Evolutionary conservation across 805 yeast species (phyloP), one percentile per base, ranked within the genome.

Genomic region (Schwanniomyces vanrijiae): DNA sequence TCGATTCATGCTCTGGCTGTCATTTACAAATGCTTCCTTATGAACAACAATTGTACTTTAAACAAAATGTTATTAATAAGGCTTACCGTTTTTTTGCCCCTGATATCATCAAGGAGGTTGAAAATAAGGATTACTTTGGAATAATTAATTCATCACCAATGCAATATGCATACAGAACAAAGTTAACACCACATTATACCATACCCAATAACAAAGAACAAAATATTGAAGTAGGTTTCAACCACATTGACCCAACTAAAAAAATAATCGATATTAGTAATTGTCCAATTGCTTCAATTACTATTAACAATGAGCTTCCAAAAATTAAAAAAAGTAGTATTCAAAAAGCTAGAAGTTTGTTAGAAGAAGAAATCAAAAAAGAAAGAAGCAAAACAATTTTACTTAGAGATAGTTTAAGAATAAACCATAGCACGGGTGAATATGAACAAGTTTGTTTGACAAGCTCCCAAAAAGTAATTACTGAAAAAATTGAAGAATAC

Each of bases 1-100:
- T 75, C 48, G 51, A 62, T 8, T 51, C 47, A 25, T 75, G 79
- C 46, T 54, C 60, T 40, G 79, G 78, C 1, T 75, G 79, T 50
- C 74, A 73, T 43, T 58, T 68, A 18, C 79, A 75, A 46, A 71
- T 70, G 76, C 25, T 73, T 14, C 47, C 58, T 4, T 68, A 73
- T 44, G 67, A 66, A 3, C 60, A 65, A n/a, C 79, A 75, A 49
- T 56, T 73, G 18, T 42, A 48, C 2, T 61, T 61, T 43, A 75
- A 75, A 48, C 55, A 56, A 40, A 41, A 45, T 5, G 54, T 62
- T 1, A 66, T 75, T 16, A 38, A 54, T 13, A 63, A 59, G 39
- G 79, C 78, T 2, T 74, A 56, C 47, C 46, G 48, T 13, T 69
- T 52, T 48, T 70, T 69, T 49, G 61, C 56, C 45, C 76, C 77